Evolutionary conservation across 2,329 filamentous ascomycete species (phyloP).

Genomic region (Aureobasidium sp.): DNA sequence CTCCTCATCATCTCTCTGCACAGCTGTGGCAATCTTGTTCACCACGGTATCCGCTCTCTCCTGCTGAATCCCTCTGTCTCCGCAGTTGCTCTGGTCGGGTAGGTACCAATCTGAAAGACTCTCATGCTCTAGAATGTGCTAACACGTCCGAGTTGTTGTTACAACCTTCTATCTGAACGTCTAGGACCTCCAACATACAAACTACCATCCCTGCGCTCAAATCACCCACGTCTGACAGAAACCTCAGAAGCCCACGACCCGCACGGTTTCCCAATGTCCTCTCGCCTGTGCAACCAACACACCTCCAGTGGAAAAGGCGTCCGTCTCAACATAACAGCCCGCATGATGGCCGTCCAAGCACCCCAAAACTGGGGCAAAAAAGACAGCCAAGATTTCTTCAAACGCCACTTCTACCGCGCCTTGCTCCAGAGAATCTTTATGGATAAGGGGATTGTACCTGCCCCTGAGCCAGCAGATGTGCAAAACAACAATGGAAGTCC

Average conservation of each 20-base stretch:
- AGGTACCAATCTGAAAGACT: background rate
- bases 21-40: constrained; percentile 94
- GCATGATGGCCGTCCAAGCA: constrained; percentile 97
- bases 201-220: constrained; percentile 65
- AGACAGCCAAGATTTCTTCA: constrained; percentile 84
- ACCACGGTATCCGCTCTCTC: constrained; percentile 83
- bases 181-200: constrained; percentile 83
- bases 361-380: constrained; percentile 79
- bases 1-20: constrained; percentile 92
- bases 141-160: constrained; percentile 58
- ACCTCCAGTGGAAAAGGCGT: constrained; percentile 47
- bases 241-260: constrained; percentile 71
- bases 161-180: constrained; percentile 89
- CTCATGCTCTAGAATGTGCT: background rate
- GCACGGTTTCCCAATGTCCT: constrained; percentile 89
- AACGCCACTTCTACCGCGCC: constrained; percentile 84
- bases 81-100: constrained; percentile 86
- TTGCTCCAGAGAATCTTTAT: constrained; percentile 87
- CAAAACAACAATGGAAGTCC: constrained; percentile 24
- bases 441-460: constrained; percentile 67
- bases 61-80: constrained; percentile 73
- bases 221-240: constrained; percentile 56
- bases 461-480: constrained; percentile 49
- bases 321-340: constrained; percentile 85
- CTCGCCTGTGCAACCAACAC: constrained; percentile 48